Evolutionary conservation across 139 green algal genomes (phyloP).

Genomic region (Coelastrella sp.): DNA sequence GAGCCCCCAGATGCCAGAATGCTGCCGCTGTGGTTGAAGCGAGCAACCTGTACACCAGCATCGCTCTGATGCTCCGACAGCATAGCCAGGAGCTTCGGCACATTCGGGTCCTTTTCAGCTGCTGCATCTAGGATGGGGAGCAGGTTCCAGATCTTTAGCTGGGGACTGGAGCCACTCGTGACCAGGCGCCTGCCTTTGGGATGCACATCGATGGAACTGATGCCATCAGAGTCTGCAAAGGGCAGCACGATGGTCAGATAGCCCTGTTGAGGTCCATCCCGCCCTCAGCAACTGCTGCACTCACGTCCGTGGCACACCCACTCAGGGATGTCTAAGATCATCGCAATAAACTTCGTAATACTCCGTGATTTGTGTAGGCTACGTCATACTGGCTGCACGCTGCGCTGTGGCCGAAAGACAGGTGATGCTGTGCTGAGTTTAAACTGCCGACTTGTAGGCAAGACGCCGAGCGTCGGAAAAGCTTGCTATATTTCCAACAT

Average conservation of each 20-base stretch:
- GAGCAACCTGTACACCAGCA: conserved; percentile 82
- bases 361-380: too few species aligned
- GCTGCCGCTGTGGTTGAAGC: conserved; percentile 81
- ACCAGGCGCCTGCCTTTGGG: conserved; percentile 73
- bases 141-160: conserved; percentile 85
- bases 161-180: conserved; percentile 79
- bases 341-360: background rate
- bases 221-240: conserved; percentile 52
- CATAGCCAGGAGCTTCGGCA: conserved; percentile 81
- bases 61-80: conserved; percentile 78
- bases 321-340: conserved; percentile 67
- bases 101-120: conserved; percentile 62
- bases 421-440: background rate
- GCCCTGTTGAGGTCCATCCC: background rate
- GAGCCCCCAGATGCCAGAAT: conserved; percentile 83
- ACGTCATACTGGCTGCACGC: too few species aligned
- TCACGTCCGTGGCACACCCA: conserved; percentile 71
- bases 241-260: background rate
- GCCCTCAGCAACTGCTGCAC: conserved; percentile 19
- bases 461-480: background rate
- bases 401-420: background rate
- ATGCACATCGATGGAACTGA: conserved; percentile 83
- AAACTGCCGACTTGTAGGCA: background rate
- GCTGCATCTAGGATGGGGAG: conserved; percentile 66
- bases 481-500: too few species aligned